Evolutionary conservation across 495 filamentous ascomycete genomes (phyloP).

Genomic region (Lepraria neglecta): DNA sequence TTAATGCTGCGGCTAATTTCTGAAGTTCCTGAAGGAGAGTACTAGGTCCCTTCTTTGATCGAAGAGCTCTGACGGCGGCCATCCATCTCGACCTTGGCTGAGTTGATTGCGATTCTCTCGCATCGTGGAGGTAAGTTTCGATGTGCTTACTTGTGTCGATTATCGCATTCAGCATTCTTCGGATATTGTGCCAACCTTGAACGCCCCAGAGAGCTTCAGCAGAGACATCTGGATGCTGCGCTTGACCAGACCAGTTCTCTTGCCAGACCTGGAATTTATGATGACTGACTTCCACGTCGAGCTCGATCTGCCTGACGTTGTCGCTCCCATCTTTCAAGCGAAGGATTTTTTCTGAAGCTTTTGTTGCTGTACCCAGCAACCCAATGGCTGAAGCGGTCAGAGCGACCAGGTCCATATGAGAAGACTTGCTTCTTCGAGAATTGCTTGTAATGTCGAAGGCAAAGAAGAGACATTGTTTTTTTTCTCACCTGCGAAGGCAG

Average conservation of each 20-base stretch:
- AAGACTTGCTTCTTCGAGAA: neutral
- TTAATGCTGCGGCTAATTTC: neutral
- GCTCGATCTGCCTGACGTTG: neutral
- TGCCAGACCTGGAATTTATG: neutral
- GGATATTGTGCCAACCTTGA: neutral
- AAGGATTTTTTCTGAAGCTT: neutral
- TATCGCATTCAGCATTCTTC: neutral
- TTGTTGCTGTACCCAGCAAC: neutral
- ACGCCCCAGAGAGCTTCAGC: neutral
- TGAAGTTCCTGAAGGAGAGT: neutral
- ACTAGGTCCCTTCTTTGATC: neutral
- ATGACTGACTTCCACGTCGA: neutral
- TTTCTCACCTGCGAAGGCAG: neutral
- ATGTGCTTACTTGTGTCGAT: neutral
- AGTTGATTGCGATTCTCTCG: neutral
- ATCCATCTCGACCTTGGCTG: conserved; percentile 2
- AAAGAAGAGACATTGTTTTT: too few species aligned
- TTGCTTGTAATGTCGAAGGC: neutral
- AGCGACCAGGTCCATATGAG: neutral
- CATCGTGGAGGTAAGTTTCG: neutral
- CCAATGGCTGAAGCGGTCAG: neutral
- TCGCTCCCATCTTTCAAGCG: neutral
- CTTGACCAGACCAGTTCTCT: neutral
- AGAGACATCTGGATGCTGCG: neutral
- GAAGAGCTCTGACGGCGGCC: neutral